These are phyloP conservation scores for Xylogone sp. DNA, from an alignment of 2,329 filamentous ascomycete species.

Conservation along the genomic window DNA sequence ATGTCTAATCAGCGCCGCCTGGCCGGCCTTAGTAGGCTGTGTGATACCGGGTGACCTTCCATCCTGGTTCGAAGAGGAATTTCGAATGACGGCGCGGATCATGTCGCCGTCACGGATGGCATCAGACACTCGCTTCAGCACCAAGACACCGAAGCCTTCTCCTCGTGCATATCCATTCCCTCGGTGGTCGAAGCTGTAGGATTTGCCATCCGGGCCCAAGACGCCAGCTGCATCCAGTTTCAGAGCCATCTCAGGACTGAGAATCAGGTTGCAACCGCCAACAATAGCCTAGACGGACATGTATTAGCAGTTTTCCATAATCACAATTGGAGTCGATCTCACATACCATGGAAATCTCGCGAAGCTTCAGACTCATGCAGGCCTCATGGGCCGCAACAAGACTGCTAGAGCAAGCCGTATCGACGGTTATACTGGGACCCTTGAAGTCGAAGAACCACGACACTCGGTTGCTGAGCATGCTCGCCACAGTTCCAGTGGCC, in stretches of 20 bases:
- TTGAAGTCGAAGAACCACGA: constrained; percentile 50
- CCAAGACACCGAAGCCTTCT: constrained; percentile 54
- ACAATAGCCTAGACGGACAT: constrained; percentile 5
- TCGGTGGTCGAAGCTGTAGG: constrained; percentile 50
- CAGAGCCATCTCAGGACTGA: constrained; percentile 4
- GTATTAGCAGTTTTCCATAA: background rate
- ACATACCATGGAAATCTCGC: constrained; percentile 24
- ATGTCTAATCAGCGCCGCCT: constrained; percentile 19
- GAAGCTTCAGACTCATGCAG: constrained; percentile 11
- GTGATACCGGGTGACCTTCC: constrained; percentile 56
- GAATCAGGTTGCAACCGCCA: constrained; percentile 6
- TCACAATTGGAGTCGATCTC: background rate
- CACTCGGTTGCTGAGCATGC: constrained; percentile 49
- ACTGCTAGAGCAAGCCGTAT: constrained; percentile 52
- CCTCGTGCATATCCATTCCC: constrained; percentile 63
- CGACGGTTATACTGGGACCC: constrained; percentile 33
- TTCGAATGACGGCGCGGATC: constrained; percentile 50
- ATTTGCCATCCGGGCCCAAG: constrained; percentile 39
- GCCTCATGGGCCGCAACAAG: constrained; percentile 50
- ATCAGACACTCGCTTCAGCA: constrained; percentile 55
- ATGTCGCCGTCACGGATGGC: constrained; percentile 56
- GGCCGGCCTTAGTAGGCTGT: constrained; percentile 43
- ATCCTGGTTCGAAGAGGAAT: constrained; percentile 47
- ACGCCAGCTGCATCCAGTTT: constrained; percentile 1
- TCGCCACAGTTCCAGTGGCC: constrained; percentile 24